Base-by-base conservation (phyloP, 495 filamentous ascomycete genomes). In the Aspergillus sparsus region DNA sequence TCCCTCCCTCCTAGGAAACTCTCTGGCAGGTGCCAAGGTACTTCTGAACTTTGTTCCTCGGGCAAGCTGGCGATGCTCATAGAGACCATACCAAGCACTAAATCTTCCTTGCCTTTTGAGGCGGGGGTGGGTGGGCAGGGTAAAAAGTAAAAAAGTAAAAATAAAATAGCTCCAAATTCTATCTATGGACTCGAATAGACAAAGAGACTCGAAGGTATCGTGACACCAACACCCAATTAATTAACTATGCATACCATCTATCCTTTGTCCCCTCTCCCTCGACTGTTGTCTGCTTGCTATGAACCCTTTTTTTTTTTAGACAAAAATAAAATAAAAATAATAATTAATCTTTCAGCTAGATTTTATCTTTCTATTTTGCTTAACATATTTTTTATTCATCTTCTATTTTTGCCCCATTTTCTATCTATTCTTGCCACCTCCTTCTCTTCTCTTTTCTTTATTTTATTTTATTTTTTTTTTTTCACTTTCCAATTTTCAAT, bases 141-240 rank as follows among this genome's bases (percentile, higher is more conserved):
- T 41, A 10, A 10, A 41, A 3, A 6, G 37, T 10, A 41, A 15
- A 15, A 15, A 15, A 15, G 39, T 11, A 15, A 11, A 11, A 11
- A 42, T 13, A 42, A 15, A 42, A 15, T 27, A 27, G 21, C 21
- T 27, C 39, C 39, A 13, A 42, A 15, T 11, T 42, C 9, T 15
- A 42, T 42, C 6, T 42, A 27, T 1, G 21, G 21, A 27, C 39
- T 42, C 15, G 9, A 41, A 41, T 2, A 41, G 37, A 46, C 42
- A 18, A 16, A 47, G 21, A 21, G 44, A 7, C 15, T 7, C 16
- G 15, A 47, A 47, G 44, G 6, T 47, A 47, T 47, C 15, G 49
- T 51, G 10, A 51, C 49, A 51, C 49, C 32, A 51, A 51, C 49
- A 51, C 12, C 21, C 31, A 51, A 51, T 31, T 32, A 51, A n/a